Evolutionary conservation across 75 land plant species (phyloP).

Genomic region (Pinus tabuliformis): DNA sequence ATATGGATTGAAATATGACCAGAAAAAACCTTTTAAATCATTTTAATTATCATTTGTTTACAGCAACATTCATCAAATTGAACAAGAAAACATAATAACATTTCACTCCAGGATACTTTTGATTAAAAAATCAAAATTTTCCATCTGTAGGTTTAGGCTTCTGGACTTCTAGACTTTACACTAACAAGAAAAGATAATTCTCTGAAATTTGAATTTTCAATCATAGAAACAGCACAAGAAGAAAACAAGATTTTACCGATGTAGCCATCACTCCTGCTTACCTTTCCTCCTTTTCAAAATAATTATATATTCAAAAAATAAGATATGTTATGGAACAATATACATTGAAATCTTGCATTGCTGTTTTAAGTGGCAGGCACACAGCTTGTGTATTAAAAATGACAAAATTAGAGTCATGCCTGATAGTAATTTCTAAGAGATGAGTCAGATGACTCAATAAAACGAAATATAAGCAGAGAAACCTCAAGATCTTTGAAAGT

Average conservation of each 20-base stretch:
- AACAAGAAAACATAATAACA: too few relatives aligned
- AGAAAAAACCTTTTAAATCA: too few relatives aligned
- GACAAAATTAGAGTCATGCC: not conserved
- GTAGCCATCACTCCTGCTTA: not conserved
- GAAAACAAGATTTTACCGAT: not conserved
- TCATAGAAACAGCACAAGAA: not conserved
- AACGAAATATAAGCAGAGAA: too few relatives aligned
- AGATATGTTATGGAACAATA: not conserved
- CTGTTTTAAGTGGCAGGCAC: not conserved
- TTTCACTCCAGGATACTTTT: too few relatives aligned
- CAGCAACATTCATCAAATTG: too few relatives aligned
- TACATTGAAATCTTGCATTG: not conserved
- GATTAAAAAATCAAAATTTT: not conserved
- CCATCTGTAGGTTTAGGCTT: not conserved
- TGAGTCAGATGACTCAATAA: too few relatives aligned
- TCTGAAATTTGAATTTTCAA: not conserved
- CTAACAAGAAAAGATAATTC: not conserved
- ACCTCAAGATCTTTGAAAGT: too few relatives aligned
- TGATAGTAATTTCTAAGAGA: not conserved
- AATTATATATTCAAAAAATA: not conserved
- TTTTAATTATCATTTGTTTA: too few relatives aligned
- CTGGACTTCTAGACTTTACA: not conserved
- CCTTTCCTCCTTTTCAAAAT: not conserved
- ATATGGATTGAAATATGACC: too few relatives aligned
- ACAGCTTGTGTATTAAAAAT: not conserved